A percentile compares a stretch with the other conserved stretches of the same genome.
Evolutionary conservation across 768 basidiomycete species (phyloP).

Genomic region (Infundibulicybe gibba): DNA sequence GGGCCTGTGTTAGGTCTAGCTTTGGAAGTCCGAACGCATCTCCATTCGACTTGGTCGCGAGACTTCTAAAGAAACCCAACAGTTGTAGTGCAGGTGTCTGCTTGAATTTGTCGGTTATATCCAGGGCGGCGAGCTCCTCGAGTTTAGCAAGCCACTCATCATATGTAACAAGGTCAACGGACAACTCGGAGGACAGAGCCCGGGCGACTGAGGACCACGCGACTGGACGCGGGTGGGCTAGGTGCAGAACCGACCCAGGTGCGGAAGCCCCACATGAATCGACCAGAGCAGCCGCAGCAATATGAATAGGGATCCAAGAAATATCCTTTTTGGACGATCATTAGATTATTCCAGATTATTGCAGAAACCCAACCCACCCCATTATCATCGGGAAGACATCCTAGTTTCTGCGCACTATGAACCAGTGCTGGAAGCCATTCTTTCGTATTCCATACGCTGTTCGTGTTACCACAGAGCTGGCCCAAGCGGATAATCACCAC

Average conservation of each 20-base stretch:
- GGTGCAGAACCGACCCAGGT: conserved; percentile 13
- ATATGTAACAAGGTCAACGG: conserved; percentile 24
- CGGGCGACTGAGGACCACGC: conserved; percentile 16
- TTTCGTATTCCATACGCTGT: conserved; percentile 32
- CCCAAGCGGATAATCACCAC: conserved; percentile 32
- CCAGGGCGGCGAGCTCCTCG: conserved; percentile 4
- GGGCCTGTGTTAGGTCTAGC: not conserved
- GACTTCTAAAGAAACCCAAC: not conserved
- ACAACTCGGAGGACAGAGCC: conserved; percentile 5
- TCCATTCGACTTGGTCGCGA: not conserved
- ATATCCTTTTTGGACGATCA: not conserved
- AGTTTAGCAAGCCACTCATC: conserved; percentile 23
- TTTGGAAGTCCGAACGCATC: not conserved
- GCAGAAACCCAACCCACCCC: conserved; percentile 13
- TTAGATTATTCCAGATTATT: no score
- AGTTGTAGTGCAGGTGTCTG: not conserved
- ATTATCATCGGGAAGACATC: conserved; percentile 23
- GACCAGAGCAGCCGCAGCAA: conserved; percentile 23
- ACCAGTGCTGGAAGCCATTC: conserved; percentile 40
- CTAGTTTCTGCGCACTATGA: conserved; percentile 17
- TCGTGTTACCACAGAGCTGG: conserved; percentile 29
- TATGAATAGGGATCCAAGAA: conserved; percentile 21
- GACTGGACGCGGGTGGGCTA: conserved; percentile 27
- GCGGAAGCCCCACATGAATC: conserved; percentile 16
- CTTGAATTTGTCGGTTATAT: not conserved